Base-by-base conservation (phyloP, 2,329 filamentous ascomycete species). In the Aureobasidium mangrovei region DNA sequence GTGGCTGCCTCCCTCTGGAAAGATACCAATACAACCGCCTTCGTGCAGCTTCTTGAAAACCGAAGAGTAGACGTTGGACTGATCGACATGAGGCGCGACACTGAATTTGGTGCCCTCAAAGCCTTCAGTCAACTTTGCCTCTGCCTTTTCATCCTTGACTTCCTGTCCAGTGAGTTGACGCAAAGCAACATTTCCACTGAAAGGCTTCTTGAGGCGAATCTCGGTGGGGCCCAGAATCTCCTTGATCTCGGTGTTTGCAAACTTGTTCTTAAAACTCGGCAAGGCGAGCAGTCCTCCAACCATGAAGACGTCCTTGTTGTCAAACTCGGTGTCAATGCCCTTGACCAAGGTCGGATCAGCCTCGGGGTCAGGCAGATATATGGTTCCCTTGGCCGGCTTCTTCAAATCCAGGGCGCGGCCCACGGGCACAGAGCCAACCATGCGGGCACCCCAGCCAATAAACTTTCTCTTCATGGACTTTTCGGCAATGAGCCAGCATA, bases 1-100 rank as follows among this genome's bases (percentile, higher is more conserved):
- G 71, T 97, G 91, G 67, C 91, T 96, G 64, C 91, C 91, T 61
- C 91, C 91, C 72, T 98, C 91, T 2, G 91, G 91, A 69, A 97
- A 98, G 65, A 98, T 96, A 59, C 91, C 93, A 53, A 97, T 87
- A 66, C 90, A 95, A 18, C 91, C 91, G 44, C 89, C 90, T 38
- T 80, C 79, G 60, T 84, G 83, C 33, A 98, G 78, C 31, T 89
- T 83, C 60, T 84, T 81, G 70, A 96, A 96, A 12, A 98, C 91
- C 24, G 89, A 88, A 67, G 95, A 83, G 72, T 97, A 97, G 29
- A 97, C 91, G 62, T 88, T 82, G 31, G 85, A 91, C 73, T 97
- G 91, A 68, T 97, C 90, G 40, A 96, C 90, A 65, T 96, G 90
- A 3, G 91, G 91, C 2, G 91, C 90, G 42, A 90, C 76, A 72